Base-by-base conservation (phyloP, 306 rosid genomes). In the Ormosia emarginata region DNA sequence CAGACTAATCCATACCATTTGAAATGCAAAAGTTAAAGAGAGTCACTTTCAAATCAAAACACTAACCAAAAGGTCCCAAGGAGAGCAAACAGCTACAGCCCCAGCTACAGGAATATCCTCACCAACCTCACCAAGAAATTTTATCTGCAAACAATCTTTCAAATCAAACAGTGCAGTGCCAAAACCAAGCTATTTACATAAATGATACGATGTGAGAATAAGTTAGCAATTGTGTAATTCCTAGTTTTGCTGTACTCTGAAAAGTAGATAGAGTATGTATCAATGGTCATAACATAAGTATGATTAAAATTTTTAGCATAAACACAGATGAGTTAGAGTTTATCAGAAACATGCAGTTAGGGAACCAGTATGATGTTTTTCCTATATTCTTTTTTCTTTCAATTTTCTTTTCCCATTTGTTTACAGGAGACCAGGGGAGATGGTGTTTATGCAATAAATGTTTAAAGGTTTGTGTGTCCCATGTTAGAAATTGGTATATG, bases 51-150 rank as follows among this genome's bases (percentile, higher is more conserved):
- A 75, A 86, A 73, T 40, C 63, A 77, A 73, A 67, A 55, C 64
- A 87, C 98, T 88, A 69, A 95, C 99, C 99, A 95, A 81, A 81
- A 95, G 99, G 84, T 95, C 99, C 97, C 97, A 95, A 37, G 99
- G 99, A 81, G 89, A 88, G 89, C 97, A 89, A 82, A 93, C 40
- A 74, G 98, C 99, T 29, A 90, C 96, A 79, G 98, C 99, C 58
- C 98, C 99, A 58, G 93, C 91, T 73, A 91, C 75, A 52, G 99
- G 99, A 82, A 85, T 53, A 75, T 90, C 82, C 67, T 89, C 92
- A n/a, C 99, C 96, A 47, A 92, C 94, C 92, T 95, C 99, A 50
- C 97, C 99, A 49, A 95, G 96, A 88, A 87, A 93, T 74, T 95
- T 95, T 76, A 93, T 89, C 99, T 95, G 87, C 86, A 87, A 79